phyloP scores from a whole-genome alignment of 75 land plant species.

The Selaginella tamariscina region DNA sequence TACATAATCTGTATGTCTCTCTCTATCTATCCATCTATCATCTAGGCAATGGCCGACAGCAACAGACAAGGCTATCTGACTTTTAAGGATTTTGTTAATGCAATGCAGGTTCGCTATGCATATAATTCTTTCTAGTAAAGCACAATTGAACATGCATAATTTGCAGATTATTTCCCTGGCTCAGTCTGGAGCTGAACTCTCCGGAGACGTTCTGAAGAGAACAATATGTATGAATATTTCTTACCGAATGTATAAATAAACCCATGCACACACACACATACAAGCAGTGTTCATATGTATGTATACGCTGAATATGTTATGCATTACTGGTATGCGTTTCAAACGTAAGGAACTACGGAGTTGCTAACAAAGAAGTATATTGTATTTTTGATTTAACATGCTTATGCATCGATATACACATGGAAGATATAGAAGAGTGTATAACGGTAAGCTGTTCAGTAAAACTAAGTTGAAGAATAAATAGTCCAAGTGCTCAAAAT shows the following conservation, averaged over 20 bases:
- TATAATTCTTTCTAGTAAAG: not conserved
- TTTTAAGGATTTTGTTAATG: not conserved
- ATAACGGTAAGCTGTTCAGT: not conserved
- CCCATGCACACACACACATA: too few relatives aligned
- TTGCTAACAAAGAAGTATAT: too few relatives aligned
- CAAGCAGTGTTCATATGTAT: not conserved
- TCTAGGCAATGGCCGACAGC: not conserved
- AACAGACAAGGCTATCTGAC: not conserved
- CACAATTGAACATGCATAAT: not conserved
- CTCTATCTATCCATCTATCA: not conserved
- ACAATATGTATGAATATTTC: too few relatives aligned
- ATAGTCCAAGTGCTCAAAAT: too few relatives aligned
- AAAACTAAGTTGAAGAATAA: too few relatives aligned
- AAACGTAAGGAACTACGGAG: too few relatives aligned
- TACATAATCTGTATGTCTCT: not conserved
- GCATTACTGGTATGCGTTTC: not conserved
- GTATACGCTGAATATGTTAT: not conserved
- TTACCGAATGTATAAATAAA: too few relatives aligned
- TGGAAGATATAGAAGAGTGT: not conserved
- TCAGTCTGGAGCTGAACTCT: not conserved
- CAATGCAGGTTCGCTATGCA: not conserved
- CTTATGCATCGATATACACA: not conserved
- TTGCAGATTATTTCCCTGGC: not conserved
- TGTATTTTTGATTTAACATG: too few relatives aligned
- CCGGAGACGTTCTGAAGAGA: not conserved